Base-by-base conservation (phyloP, 768 basidiomycete species). In the Collybia mongolica region DNA sequence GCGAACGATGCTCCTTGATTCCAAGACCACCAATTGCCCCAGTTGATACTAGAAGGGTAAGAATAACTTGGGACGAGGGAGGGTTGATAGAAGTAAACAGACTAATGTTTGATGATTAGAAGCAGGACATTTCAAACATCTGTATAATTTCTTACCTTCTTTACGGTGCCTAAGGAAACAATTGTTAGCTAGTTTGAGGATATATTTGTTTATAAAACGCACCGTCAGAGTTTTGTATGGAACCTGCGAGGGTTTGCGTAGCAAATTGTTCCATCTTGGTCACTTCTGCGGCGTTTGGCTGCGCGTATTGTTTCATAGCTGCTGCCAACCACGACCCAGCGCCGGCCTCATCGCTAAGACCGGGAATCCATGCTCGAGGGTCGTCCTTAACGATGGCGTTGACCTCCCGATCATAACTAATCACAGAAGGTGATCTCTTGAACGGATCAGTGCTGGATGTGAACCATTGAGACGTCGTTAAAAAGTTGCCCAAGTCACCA, bases 11-110 rank as follows among this genome's bases (percentile, higher is more conserved):
- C 67, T 2, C 75, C 75, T 55, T 72, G 65, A 49, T 79, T 74
- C 80, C 79, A 82, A 1, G 77, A 79, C 78, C 79, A 81, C 78
- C 79, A 80, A 50, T 77, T 75, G 4, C 72, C 70, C 77, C 77
- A 82, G 57, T 72, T 57, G 45, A 80, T 75, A 8, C 54, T 64
- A 0, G 69, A 62, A 1, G 80, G 80, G 57, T 82, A 82, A 11
- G 59, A 54, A 59, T 82, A 82, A 35, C 61, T 65, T 0, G 79
- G 72, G 0, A 74, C 68, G 15, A 73, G 60, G 6, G 58, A 55
- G 5, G 79, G 78, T 51, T 82, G 65, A 46, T 81, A 80, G 64
- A 70, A 82, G 60, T 73, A 82, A 5, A 80, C 76, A 1, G 77
- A 63, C 77, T 79, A 37, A 11, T 41, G 28, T 28, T 20, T 19